Evolutionary conservation across 1,284 basidiomycete genomes (phyloP), one percentile per base, ranked within the genome.

Genomic region (Cryptococcus deneoformans): DNA sequence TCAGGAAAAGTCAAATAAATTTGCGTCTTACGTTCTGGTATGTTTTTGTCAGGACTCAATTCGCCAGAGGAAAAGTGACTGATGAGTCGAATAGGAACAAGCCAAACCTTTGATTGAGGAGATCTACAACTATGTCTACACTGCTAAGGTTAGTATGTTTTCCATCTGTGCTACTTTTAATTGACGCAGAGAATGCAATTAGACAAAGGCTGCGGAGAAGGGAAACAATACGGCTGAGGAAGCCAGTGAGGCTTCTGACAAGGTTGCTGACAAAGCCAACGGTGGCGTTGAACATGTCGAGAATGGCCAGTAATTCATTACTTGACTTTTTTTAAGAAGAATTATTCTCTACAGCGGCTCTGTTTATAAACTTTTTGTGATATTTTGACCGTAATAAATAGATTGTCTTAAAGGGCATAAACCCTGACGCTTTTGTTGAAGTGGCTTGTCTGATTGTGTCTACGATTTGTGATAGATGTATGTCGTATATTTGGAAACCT

Each of bases 41-140:
- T 59, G 71, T 60, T 20, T 5, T 14, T 5, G 24, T 35, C 7
- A n/a, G 40, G 9, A 10, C 1, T n/a, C 29, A 6, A 34, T 43
- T 29, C 20, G 20, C 6, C 16, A 20, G 7, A 34, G 29, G 6
- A 24, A n/a, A 2, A 6, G 35, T n/a, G 34, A 29, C 47, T 56
- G 47, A 64, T 42, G 42, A 52, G 14, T n/a, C 34, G 35, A 44
- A 9, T 16, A 73, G 70, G 75, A 75, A 59, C 68, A 76, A 53
- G 72, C 73, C 64, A 75, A 76, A 62, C 75, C 75, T n/a, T 62
- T 76, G 54, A 68, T 77, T 42, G 75, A 77, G 63, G 70, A 77
- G 60, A 71, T 75, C 53, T 73, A 76, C 69, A 66, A 68, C 56
- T 71, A 72, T 59, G 65, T 77, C 50, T 54, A 74, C 44, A 67